Conservation (phyloP, 306 rosid genomes). For the Corylus americana region DNA sequence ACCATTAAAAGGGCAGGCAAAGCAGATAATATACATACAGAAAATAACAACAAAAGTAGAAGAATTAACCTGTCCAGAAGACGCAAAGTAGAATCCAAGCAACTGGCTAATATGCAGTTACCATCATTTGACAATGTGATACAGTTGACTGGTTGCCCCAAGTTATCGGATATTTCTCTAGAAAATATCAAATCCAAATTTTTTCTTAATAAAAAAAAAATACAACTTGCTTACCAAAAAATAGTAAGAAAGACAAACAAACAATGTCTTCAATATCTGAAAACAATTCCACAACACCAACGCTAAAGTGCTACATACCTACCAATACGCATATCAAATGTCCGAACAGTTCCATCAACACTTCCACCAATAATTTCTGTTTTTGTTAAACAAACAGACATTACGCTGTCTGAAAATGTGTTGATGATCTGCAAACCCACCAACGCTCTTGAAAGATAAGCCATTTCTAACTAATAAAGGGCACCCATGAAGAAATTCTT, state of each 20-base stretch:
- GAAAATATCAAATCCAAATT: neutral
- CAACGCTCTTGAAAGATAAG: conserved; percentile 28
- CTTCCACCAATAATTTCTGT: conserved; percentile 88
- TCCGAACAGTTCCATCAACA: conserved; percentile 93
- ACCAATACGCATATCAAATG: conserved; percentile 84
- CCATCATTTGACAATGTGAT: conserved; percentile 93
- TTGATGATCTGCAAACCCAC: conserved; percentile 72
- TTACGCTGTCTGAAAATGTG: conserved; percentile 80
- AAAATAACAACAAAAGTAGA: conserved; percentile 1
- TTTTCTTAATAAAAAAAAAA: neutral
- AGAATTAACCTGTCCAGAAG: conserved; percentile 68
- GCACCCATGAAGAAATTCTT: neutral
- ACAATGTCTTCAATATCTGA: neutral
- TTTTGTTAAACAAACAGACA: conserved; percentile 85
- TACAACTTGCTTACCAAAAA: neutral
- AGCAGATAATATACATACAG: conserved; percentile 4
- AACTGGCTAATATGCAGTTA: conserved; percentile 79
- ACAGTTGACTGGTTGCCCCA: conserved; percentile 92
- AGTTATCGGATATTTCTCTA: conserved; percentile 78
- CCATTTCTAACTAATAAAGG: conserved; percentile 19
- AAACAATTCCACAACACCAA: neutral
- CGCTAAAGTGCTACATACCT: conserved; percentile 41
- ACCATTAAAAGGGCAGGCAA: conserved; percentile 3
- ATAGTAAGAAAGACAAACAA: neutral
- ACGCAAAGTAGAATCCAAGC: conserved; percentile 80